phyloP scores from a whole-genome alignment of 164 flowering plant genomes.

The Stephania yunnanensis region DNA sequence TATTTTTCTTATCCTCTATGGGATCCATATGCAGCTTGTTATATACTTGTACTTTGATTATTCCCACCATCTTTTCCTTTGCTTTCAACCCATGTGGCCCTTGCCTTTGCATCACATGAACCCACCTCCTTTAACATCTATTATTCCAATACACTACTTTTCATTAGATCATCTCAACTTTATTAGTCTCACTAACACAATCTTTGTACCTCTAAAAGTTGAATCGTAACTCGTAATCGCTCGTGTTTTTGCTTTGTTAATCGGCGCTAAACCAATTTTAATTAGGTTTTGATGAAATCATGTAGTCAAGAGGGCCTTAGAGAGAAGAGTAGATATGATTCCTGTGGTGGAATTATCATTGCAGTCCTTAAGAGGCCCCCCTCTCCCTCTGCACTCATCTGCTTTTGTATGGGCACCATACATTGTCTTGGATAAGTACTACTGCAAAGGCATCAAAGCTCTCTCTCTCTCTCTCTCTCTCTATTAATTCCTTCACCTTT shows the following conservation, averaged over 20 bases:
- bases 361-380: constrained; percentile 20
- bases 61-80: constrained; percentile 18
- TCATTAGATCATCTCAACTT: constrained; percentile 17
- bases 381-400: constrained; percentile 11
- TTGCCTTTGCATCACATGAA: constrained; percentile 33
- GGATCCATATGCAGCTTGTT: not conserved
- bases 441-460: not conserved
- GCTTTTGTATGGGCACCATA: constrained; percentile 27
- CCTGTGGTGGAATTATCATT: constrained; percentile 22
- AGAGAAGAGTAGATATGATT: constrained; percentile 14
- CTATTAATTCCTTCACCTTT: not conserved
- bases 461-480: not conserved
- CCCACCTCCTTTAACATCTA: constrained; percentile 30
- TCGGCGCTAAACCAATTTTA: constrained; percentile 20
- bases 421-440: constrained; percentile 24
- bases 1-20: not conserved
- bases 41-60: constrained; percentile 17
- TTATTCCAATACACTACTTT: constrained; percentile 22
- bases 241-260: constrained; percentile 4
- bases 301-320: constrained; percentile 9
- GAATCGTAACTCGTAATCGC: not conserved
- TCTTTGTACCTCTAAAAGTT: constrained; percentile 12
- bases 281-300: not conserved
- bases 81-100: constrained; percentile 30
- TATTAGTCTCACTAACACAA: not conserved